Percentiles rank a stretch among this genome's conserved stretches.
Conservation (phyloP, 306 rosid genomes). For the Ceratonia siliqua region DNA sequence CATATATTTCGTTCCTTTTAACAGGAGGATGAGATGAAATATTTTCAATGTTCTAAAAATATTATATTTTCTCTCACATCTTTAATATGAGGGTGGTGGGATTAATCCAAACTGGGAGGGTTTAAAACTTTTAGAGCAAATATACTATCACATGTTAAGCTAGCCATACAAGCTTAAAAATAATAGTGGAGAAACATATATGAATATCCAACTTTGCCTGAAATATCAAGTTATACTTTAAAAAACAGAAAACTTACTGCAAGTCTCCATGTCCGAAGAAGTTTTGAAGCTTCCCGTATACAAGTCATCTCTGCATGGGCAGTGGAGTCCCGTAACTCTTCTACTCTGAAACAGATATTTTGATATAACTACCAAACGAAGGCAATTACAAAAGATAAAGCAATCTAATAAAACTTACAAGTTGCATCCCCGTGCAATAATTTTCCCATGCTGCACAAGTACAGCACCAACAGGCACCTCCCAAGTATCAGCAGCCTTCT, state of each 20-base stretch:
- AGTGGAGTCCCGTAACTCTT: constrained; percentile 90
- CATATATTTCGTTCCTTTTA: constrained; percentile 9
- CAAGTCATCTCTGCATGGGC: constrained; percentile 98
- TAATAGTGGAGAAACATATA: background rate
- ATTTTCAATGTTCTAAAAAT: background rate
- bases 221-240: constrained; percentile 14
- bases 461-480: constrained; percentile 99
- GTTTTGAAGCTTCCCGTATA: constrained; percentile 88
- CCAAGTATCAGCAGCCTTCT: constrained; percentile 95
- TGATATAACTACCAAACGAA: constrained; percentile 19
- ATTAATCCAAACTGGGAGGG: background rate
- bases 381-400: constrained; percentile 22
- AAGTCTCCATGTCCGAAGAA: constrained; percentile 86
- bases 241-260: constrained; percentile 59
- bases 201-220: background rate
- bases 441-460: constrained; percentile 82
- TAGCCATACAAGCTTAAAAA: background rate
- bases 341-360: constrained; percentile 69
- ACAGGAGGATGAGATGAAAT: background rate
- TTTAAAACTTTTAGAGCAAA: background rate
- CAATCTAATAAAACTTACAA: constrained; percentile 58
- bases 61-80: background rate
- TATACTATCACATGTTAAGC: background rate
- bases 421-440: constrained; percentile 91
- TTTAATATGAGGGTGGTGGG: background rate